Base-by-base conservation (phyloP, 2,329 filamentous ascomycete genomes). In the Leptographium lundbergii region DNA sequence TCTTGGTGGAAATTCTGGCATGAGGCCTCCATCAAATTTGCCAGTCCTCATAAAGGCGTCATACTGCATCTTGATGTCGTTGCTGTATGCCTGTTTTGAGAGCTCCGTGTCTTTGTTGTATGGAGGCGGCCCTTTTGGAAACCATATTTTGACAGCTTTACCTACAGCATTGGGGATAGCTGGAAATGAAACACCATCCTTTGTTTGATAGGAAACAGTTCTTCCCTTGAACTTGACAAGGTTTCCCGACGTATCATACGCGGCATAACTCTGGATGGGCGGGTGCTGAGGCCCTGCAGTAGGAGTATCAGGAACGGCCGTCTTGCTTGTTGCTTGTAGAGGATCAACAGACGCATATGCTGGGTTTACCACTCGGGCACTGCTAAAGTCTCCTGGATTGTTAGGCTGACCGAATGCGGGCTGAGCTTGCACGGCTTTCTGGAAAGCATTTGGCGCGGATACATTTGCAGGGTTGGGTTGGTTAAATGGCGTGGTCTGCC, bases 1-100 rank as follows among this genome's bases (percentile, higher is more conserved):
- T 71, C 85, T 85, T 0, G 91, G 91, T 24, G 91, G 89, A 53
- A 90, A 73, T 65, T 87, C 78, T 0, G 91, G 91, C 74, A 96
- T 87, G 7, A 84, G 66, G 0, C 85, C 86, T 42, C 83, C 82
- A 50, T 80, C 77, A 69, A 95, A 96, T 36, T 69, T 71, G 0
- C 89, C 89, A 24, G 81, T 81, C 63, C 82, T 76, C 53, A 78
- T 74, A 68, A 91, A 84, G 52, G 79, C 76, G 60, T 76, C 74
- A 73, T 91, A 95, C 53, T 82, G 78, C 45, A 75, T 76, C 66
- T 81, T 81, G 0, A 59, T 57, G 34, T 60, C 59, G 5, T 67
- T 64, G 24, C 81, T 78, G 62, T 89, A 89, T 45, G 68, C 61
- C 2, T 60, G 56, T 6, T 70, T 68, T 7, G 81, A 78, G 1